Evolutionary conservation across 106 monocot species (phyloP).

Genomic region (Xerophyta viscosa): DNA sequence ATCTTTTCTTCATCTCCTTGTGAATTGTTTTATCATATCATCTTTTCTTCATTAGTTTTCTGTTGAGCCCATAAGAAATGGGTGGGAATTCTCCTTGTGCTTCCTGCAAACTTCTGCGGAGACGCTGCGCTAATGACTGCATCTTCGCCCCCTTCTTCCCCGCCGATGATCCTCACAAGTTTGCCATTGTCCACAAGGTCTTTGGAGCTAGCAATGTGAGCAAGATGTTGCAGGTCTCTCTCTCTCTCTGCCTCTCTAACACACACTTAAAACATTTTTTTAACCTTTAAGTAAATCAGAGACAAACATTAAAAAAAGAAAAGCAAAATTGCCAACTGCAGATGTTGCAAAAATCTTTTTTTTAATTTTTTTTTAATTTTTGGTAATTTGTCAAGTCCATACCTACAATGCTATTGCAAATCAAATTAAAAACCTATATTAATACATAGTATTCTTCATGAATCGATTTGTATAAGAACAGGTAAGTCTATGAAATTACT

Average conservation of each 20-base stretch:
- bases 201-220: slow-evolving; percentile 74
- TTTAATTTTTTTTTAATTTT: too few species aligned
- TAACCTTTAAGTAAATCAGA: too few species aligned
- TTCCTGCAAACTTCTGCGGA: slow-evolving; percentile 58
- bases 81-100: slow-evolving; percentile 60
- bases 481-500: too few species aligned
- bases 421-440: too few species aligned
- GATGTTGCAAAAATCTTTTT: too few species aligned
- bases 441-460: too few species aligned
- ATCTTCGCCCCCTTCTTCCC: slow-evolving; percentile 75
- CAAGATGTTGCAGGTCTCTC: slow-evolving; percentile 67
- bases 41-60: not conserved
- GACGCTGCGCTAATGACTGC: slow-evolving; percentile 64
- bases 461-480: too few species aligned
- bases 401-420: too few species aligned
- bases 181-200: slow-evolving; percentile 75
- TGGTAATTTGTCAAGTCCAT: too few species aligned
- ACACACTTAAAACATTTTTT: too few species aligned
- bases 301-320: too few species aligned
- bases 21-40: not conserved
- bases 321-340: too few species aligned
- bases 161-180: slow-evolving; percentile 61
- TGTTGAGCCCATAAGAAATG: slow-evolving; percentile 6
- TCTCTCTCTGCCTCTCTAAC: not conserved
- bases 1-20: slow-evolving; percentile 12